Evolutionary conservation across 352 stramenopile species (phyloP).

Genomic region (Pythium brassicae): DNA sequence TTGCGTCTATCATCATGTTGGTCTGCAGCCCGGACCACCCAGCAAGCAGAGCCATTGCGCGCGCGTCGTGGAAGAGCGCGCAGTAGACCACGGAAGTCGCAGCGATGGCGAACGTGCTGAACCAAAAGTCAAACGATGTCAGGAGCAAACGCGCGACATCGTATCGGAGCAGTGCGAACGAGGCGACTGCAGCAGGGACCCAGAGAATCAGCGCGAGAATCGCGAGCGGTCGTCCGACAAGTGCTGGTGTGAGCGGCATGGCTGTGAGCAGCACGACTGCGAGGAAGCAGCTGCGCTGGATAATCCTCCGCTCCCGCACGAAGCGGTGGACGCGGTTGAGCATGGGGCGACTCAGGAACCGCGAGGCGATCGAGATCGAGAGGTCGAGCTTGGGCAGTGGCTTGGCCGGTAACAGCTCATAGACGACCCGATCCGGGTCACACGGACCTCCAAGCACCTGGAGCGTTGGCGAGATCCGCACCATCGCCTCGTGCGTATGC

Average conservation of each 20-base stretch:
- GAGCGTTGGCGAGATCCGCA: too few relatives aligned
- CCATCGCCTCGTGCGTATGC: too few relatives aligned
- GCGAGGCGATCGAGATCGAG: conserved; percentile 5
- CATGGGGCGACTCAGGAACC: not conserved
- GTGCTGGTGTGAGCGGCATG: not conserved
- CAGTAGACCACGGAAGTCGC: not conserved
- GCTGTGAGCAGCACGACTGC: not conserved
- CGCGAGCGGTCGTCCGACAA: not conserved
- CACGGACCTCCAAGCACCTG: too few relatives aligned
- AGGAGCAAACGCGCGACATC: not conserved
- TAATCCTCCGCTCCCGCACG: not conserved
- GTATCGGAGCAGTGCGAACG: not conserved
- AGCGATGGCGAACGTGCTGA: conserved; percentile 5
- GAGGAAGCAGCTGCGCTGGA: not conserved
- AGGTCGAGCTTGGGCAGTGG: conserved; percentile 6
- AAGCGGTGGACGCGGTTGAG: not conserved
- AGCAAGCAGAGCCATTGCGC: not conserved
- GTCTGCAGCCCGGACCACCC: conserved; percentile 2
- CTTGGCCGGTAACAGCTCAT: too few relatives aligned
- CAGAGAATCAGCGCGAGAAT: not conserved
- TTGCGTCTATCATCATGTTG: conserved; percentile 8
- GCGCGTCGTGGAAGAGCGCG: not conserved
- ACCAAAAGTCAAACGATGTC: conserved; percentile 4
- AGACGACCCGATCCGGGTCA: too few relatives aligned
- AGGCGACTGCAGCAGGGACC: not conserved